Base-by-base conservation (phyloP, 208 protist genomes). In the Leptomonas seymouri region DNA sequence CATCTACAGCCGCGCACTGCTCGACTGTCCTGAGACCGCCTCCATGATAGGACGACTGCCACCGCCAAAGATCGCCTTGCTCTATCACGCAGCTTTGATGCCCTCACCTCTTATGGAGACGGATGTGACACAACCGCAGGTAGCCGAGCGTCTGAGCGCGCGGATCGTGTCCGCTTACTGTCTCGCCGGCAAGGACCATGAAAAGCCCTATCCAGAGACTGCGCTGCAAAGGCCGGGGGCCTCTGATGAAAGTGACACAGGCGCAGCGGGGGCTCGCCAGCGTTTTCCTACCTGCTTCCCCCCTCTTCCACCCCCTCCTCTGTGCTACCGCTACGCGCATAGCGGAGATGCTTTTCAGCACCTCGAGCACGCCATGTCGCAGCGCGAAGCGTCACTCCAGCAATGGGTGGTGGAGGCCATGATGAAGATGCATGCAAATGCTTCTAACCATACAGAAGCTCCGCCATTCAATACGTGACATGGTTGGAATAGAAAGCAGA, bases 11-110 rank as follows among this genome's bases (percentile, higher is more conserved):
- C 67, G 63, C n/a, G 64, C 49, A 15, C 54, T 83, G 21, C 63
- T 75, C 18, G 78, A 78, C 64, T 23, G 41, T 41, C 28, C 66
- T 0, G 72, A 65, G 25, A 77, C 67, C 6, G 71, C 61, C 41
- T 34, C 50, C 46, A 21, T 75, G 16, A 63, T 78, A n/a, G 48
- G 61, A 11, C 71, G 51, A 3, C 31, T 83, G 12, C 61, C 67
- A 1, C 61, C 72, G 16, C 62, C 53, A 14, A 53, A 64, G 31
- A 54, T 63, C 36, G 78, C 78, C 21, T 21, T 76, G 56, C 23
- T 83, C 2, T 78, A 78, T 59, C 66, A 74, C 64, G 25, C 71
- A 11, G 78, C 78, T 21, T 63, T 83, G 18, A 30, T 78, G 45
- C 64, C 51, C 45, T 18, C 53, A 25, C 14, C 45, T 1, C 15